Evolutionary conservation across 345 rosid genomes (phyloP).

Genomic region (Acer campestre): DNA sequence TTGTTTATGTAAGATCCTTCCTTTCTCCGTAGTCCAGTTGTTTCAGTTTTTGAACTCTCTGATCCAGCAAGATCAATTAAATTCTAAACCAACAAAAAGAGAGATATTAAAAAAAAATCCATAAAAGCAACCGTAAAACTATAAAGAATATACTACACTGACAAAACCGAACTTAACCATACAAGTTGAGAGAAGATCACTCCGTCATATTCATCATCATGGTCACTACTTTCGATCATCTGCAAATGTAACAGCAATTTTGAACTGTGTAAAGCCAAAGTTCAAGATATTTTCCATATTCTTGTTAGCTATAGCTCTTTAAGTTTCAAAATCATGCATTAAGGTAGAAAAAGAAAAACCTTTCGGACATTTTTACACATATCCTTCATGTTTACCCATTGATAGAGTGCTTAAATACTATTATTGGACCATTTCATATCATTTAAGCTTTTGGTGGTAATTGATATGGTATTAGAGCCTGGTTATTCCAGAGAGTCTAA

Average conservation of each 20-base stretch:
- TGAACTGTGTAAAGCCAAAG: slow-evolving; percentile 9
- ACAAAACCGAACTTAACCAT: slow-evolving; percentile 35
- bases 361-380: not conserved
- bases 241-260: slow-evolving; percentile 42
- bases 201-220: slow-evolving; percentile 96
- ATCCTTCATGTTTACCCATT: not conserved
- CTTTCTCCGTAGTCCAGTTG: slow-evolving; percentile 95
- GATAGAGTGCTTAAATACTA: no score
- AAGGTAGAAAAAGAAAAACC: not conserved
- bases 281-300: not conserved
- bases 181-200: slow-evolving; percentile 99
- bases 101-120: slow-evolving; percentile 18
- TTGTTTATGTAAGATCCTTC: slow-evolving; percentile 99
- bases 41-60: slow-evolving; percentile 99
- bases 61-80: slow-evolving; percentile 99
- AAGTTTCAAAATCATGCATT: not conserved
- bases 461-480: no score
- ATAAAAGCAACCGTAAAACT: slow-evolving; percentile 11
- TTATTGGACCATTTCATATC: no score
- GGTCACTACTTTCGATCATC: slow-evolving; percentile 98
- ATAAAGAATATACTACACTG: slow-evolving; percentile 13
- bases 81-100: slow-evolving; percentile 58
- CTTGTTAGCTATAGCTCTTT: not conserved
- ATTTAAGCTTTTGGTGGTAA: no score
- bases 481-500: no score